Evolutionary conservation across 495 filamentous ascomycete species (phyloP), one percentile per base, ranked within the genome.

Genomic region (Daldinia grandis): DNA sequence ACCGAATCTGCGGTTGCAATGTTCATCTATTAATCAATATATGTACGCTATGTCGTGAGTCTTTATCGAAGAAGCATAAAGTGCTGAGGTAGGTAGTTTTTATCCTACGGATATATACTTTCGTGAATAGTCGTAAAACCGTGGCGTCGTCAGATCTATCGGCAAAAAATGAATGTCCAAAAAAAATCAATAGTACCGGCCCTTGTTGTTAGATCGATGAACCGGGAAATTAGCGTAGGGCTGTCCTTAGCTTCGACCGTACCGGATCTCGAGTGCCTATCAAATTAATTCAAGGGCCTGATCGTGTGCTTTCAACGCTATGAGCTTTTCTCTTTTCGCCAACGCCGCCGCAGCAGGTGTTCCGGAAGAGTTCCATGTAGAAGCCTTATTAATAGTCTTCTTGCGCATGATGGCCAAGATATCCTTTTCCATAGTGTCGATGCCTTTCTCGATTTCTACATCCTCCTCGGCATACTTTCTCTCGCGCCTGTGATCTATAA

Each of bases 321-420:
- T 1, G 0, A 51, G 53, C 21, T 30, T 62, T 14, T n/a, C 14
- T 27, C 21, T 37, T 63, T 17, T 71, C 38, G 55, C 56, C 1
- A 35, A 5, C 14, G 8, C 31, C 47, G 10, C 5, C 12, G 38
- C 14, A 25, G 30, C 35, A 17, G 56, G 58, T 10, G 33, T 47
- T 0, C 68, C 65, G 21, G 76, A 72, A 14, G 76, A 74, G 42
- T 76, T 77, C 81, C 81, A 87, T 10, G 85, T 87, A 33, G 77
- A 67, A 35, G 76, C 78, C 71, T 84, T 87, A 62, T 78, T 84
- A 78, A 87, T 73, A 6, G 85, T 86, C 66, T 81, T 78, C 79
- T 83, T 81, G 44, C 85, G 73, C 83, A 87, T 86, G 33, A 76
- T 78, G 19, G 77, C 78, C 77, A 86, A 81, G 64, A 87, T 87